Evolutionary conservation across 257 asterid species (phyloP).

Genomic region (Osmanthus fragrans): DNA sequence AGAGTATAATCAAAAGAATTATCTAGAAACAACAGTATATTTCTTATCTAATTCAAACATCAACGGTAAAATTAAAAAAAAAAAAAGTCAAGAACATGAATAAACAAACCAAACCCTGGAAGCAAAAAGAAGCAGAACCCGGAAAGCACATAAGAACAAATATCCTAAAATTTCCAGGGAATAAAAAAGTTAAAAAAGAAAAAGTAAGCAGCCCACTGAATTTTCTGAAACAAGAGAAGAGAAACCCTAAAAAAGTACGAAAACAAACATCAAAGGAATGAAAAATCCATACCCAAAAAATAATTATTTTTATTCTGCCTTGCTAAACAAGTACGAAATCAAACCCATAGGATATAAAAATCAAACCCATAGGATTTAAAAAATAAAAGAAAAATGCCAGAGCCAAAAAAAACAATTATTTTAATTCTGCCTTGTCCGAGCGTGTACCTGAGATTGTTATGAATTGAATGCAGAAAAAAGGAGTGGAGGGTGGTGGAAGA

Average conservation of each 20-base stretch:
- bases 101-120: background rate
- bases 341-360: too few species aligned
- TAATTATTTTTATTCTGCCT: background rate
- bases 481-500: slow-evolving; percentile 7
- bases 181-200: background rate
- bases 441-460: slow-evolving; percentile 19
- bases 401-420: background rate
- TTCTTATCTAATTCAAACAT: background rate
- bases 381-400: too few species aligned
- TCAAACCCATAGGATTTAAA: too few species aligned
- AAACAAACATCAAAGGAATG: background rate
- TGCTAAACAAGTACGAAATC: background rate
- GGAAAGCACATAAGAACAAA: background rate
- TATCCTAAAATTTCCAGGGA: slow-evolving; percentile 13
- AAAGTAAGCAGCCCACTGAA: background rate
- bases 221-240: background rate
- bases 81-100: background rate
- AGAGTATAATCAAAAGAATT: background rate
- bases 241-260: background rate
- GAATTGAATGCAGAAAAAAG: background rate
- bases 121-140: background rate
- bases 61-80: background rate
- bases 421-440: background rate
- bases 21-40: background rate
- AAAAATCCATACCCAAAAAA: background rate